Conservation (phyloP, 2,329 filamentous ascomycete genomes). For the Phyllosticta citribraziliensis region DNA sequence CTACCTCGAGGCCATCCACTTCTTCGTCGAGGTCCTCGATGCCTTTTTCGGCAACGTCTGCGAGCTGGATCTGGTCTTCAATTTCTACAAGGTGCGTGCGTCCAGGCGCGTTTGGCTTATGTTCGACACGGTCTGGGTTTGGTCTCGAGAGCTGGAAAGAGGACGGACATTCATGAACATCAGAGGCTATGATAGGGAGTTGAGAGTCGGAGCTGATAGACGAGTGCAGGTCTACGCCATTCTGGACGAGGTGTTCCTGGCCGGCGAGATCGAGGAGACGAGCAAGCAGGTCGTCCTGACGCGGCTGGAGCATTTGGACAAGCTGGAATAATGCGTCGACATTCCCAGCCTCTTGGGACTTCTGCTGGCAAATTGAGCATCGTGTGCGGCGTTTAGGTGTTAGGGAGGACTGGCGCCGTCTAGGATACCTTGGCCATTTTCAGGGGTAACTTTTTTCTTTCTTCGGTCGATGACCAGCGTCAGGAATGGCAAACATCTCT, state of each 20-base stretch:
- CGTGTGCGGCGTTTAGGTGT: not conserved
- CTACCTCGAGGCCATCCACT: conserved; percentile 95
- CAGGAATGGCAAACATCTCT: not conserved
- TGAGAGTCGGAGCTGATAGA: conserved; percentile 11
- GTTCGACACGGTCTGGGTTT: too few species aligned
- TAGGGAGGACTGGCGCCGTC: not conserved
- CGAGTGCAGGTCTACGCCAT: conserved; percentile 76
- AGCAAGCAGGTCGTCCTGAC: conserved; percentile 97
- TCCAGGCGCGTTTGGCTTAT: too few species aligned
- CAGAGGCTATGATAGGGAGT: not conserved
- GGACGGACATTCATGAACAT: not conserved
- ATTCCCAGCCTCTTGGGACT: not conserved
- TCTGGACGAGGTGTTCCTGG: conserved; percentile 93
- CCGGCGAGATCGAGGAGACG: conserved; percentile 96
- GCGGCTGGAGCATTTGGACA: conserved; percentile 87
- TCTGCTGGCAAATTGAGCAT: not conserved
- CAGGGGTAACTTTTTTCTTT: not conserved
- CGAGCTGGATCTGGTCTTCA: conserved; percentile 80
- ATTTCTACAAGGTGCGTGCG: conserved; percentile 54
- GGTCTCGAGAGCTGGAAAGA: too few species aligned
- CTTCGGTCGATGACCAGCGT: not conserved
- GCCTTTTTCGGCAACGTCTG: conserved; percentile 99
- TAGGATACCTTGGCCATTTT: not conserved
- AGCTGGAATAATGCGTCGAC: conserved; percentile 57
- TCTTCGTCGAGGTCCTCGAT: conserved; percentile 98